phyloP scores from a whole-genome alignment of 257 asterid species.

The Striga asiatica region DNA sequence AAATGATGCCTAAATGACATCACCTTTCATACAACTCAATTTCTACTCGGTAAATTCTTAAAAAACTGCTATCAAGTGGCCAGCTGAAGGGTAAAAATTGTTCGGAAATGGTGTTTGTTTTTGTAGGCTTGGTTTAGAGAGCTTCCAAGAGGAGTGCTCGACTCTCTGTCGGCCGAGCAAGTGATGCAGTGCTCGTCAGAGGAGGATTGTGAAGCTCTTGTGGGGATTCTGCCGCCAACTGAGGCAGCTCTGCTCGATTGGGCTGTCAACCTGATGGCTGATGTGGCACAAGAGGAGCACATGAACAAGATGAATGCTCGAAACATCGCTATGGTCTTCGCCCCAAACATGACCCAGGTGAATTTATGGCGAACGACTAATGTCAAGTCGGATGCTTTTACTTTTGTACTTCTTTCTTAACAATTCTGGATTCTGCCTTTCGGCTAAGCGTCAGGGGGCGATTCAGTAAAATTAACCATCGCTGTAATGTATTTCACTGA shows the following conservation, averaged over 20 bases:
- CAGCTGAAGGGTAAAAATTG: too few relatives aligned
- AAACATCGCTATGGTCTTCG: conserved; percentile 95
- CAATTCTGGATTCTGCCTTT: too few relatives aligned
- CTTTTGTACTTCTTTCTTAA: too few relatives aligned
- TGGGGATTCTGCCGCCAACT: conserved; percentile 70
- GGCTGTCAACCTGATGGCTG: conserved; percentile 93
- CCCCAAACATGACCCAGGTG: conserved; percentile 99
- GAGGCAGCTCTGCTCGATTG: conserved; percentile 85
- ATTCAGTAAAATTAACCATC: too few relatives aligned
- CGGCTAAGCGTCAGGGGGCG: too few relatives aligned
- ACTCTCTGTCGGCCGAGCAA: conserved; percentile 78
- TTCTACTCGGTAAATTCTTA: too few relatives aligned
- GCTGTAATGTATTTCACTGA: too few relatives aligned
- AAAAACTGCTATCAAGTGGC: too few relatives aligned
- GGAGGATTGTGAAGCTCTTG: conserved; percentile 70
- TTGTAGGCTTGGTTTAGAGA: conserved; percentile 99
- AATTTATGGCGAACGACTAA: too few relatives aligned
- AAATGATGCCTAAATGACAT: neutral
- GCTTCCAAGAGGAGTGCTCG: conserved; percentile 88
- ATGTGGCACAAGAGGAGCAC: conserved; percentile 76
- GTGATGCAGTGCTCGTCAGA: conserved; percentile 88
- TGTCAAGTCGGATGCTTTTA: too few relatives aligned
- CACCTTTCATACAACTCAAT: neutral
- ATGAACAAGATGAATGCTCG: conserved; percentile 88
- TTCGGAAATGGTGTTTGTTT: too few relatives aligned